These are phyloP conservation scores for Entomortierella beljakovae DNA, from an alignment of 192 early-diverging fungal species.

Conservation along the genomic window DNA sequence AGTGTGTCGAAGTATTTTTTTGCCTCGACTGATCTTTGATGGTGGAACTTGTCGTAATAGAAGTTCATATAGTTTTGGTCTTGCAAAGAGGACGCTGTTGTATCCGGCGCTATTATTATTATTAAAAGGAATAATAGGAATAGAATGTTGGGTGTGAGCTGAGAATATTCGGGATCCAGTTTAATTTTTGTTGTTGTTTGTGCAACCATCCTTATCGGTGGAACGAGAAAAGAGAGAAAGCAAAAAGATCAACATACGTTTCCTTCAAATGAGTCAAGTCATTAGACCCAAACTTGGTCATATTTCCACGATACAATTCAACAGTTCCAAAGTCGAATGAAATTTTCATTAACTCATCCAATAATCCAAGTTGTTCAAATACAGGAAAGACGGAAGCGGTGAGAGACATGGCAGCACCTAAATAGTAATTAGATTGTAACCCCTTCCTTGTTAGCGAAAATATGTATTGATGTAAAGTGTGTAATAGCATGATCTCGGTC, in stretches of 20 bases:
- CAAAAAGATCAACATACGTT: no score
- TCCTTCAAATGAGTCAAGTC: no score
- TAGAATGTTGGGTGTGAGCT: no score
- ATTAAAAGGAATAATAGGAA: no score
- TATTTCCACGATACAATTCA: no score
- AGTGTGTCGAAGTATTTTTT: neutral
- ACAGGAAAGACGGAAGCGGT: neutral
- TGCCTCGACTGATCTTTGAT: neutral
- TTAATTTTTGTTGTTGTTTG: no score
- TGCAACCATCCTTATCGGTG: no score
- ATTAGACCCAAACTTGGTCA: no score
- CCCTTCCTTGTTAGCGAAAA: neutral
- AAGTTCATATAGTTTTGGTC: neutral
- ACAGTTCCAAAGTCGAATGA: neutral
- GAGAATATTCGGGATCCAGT: no score
- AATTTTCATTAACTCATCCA: neutral
- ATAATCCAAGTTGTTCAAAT: slow-evolving; percentile 7
- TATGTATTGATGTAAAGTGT: neutral
- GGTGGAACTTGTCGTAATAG: neutral
- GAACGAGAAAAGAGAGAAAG: no score
- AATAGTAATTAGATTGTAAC: neutral
- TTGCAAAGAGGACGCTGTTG: neutral
- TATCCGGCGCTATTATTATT: slow-evolving; percentile 1
- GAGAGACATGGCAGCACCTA: slow-evolving; percentile 1
- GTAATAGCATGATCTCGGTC: neutral